phyloP scores from a whole-genome alignment of 495 filamentous ascomycete species.

The Hypoxylon lenormandii region DNA sequence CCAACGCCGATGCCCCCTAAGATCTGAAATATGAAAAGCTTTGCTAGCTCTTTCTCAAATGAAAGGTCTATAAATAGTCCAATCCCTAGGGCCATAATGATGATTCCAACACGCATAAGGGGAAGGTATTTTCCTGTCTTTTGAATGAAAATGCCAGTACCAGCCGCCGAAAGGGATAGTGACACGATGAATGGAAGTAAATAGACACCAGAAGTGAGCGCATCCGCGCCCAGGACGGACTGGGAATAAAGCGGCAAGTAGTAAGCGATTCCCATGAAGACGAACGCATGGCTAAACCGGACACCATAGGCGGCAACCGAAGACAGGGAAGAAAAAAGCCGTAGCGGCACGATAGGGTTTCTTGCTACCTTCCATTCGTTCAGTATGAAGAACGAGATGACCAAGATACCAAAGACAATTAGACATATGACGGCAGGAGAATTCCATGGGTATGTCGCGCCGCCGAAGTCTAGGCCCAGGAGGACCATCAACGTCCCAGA shows the following conservation, averaged over 20 bases:
- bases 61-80: slow-evolving; percentile 67
- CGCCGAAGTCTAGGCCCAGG: slow-evolving; percentile 76
- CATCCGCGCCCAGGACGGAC: slow-evolving; percentile 59
- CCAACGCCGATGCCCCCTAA: slow-evolving; percentile 64
- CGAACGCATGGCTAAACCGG: slow-evolving; percentile 64
- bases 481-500: slow-evolving; percentile 75
- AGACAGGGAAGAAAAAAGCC: slow-evolving; percentile 68
- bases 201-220: slow-evolving; percentile 59
- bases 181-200: slow-evolving; percentile 62
- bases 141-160: slow-evolving; percentile 68
- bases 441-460: slow-evolving; percentile 71
- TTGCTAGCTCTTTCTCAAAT: slow-evolving; percentile 55
- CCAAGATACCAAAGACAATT: slow-evolving; percentile 72
- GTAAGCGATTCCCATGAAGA: slow-evolving; percentile 53
- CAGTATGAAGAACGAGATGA: slow-evolving; percentile 67
- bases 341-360: slow-evolving; percentile 75
- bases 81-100: slow-evolving; percentile 64
- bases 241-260: slow-evolving; percentile 74
- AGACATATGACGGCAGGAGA: slow-evolving; percentile 75
- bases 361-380: slow-evolving; percentile 73
- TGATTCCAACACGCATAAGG: slow-evolving; percentile 62
- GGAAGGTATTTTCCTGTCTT: slow-evolving; percentile 69
- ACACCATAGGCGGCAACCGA: slow-evolving; percentile 63
- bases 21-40: slow-evolving; percentile 66
- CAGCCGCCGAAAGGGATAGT: slow-evolving; percentile 61